Evolutionary conservation across 2,329 filamentous ascomycete genomes (phyloP), one percentile per base, ranked within the genome.

Genomic region (Colletotrichum costaricense): DNA sequence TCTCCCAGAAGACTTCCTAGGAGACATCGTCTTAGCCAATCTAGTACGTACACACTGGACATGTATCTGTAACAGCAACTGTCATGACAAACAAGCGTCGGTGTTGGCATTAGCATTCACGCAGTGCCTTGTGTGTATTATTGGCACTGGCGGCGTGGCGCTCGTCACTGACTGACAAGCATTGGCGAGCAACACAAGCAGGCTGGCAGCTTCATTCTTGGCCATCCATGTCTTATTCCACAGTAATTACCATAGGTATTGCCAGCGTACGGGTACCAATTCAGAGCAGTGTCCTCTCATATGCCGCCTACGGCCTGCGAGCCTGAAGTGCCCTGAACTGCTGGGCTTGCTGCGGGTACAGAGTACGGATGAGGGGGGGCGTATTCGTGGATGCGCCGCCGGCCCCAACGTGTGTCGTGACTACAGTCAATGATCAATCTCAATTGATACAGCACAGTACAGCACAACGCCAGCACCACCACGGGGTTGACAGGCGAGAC

Each of bases 11-110:
- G 42, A 49, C 42, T 30, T 35, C 5, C 22, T 5, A n/a, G 24
- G 26, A 28, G 16, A 11, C 42, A 63, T 63, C 60, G 28, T 30
- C 11, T 57, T 49, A 35, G 26, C 33, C 69, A 67, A 67, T 56
- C n/a, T 49, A 33, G 28, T 63, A 58, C 64, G 57, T 68, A 33
- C 58, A 24, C 30, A 12, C 19, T 52, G n/a, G 30, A 59, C 42
- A 24, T 63, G 54, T 69, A 55, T 69, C 54, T 69, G 69, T 65
- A 64, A 64, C 66, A 54, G 26, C 52, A 64, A 59, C 12, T 35
- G 11, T 19, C 24, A 42, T 22, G n/a, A 19, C 42, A 54, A 58
- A 35, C 58, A 54, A 22, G 58, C 49, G 56, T 56, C 12, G 42
- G 54, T 64, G 7, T 69, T 69, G 66, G 66, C 58, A 69, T 72